Percentiles rank a stretch among this genome's conserved stretches.
phyloP scores from a whole-genome alignment of 441 rosid genomes.

The Gossypium schwendimanii region DNA sequence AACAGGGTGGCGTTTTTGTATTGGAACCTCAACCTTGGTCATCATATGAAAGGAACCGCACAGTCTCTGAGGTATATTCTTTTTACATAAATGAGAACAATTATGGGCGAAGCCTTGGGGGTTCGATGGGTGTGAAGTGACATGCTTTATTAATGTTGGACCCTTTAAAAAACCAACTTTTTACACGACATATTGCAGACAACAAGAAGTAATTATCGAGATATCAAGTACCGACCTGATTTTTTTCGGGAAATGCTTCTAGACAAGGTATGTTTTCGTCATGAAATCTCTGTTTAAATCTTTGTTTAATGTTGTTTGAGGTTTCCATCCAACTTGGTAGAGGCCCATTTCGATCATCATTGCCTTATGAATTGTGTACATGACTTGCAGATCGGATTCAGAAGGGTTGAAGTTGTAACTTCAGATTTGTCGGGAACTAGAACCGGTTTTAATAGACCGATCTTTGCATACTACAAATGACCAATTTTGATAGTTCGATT shows the following conservation, averaged over 20 bases:
- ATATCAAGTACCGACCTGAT: slow-evolving; percentile 44
- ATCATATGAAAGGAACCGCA: slow-evolving; percentile 75
- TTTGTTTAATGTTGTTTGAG: not conserved
- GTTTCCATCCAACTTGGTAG: not conserved
- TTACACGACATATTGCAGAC: slow-evolving; percentile 40
- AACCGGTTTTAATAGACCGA: slow-evolving; percentile 73
- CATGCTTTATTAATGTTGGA: not conserved
- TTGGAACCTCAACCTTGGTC: slow-evolving; percentile 98
- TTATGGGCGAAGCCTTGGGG: not conserved
- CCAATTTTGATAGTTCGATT: not conserved
- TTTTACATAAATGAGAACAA: not conserved
- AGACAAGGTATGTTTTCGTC: slow-evolving; percentile 54
- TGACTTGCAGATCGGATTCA: slow-evolving; percentile 71
- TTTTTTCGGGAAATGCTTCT: slow-evolving; percentile 71
- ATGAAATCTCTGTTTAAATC: not conserved
- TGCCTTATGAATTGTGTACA: not conserved
- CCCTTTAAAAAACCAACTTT: not conserved
- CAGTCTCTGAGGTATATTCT: slow-evolving; percentile 59
- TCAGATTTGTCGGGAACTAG: slow-evolving; percentile 53
- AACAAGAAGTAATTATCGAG: slow-evolving; percentile 43
- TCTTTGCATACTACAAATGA: slow-evolving; percentile 75
- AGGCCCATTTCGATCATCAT: not conserved
- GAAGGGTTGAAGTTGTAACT: slow-evolving; percentile 65
- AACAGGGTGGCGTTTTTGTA: slow-evolving; percentile 79
- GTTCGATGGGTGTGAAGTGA: not conserved